Base-by-base conservation (phyloP, 768 basidiomycete species). In the Tremella mesenterica region DNA sequence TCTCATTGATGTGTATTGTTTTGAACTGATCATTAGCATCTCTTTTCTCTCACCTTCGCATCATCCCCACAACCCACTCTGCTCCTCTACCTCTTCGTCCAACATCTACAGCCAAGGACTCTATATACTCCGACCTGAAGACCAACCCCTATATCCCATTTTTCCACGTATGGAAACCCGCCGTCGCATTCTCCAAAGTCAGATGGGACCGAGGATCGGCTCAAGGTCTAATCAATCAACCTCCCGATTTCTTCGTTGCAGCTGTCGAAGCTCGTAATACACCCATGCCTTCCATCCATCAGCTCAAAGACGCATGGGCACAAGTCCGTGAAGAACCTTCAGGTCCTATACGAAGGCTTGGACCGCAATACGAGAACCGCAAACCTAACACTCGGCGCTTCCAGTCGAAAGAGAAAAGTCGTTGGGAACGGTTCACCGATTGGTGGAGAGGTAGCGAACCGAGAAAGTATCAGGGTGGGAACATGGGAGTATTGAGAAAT, bases 141-240 rank as follows among this genome's bases (percentile, higher is more conserved):
- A 27, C 23, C 26, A 71, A 72, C 52, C 85, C 85, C 0, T 96
- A 92, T 70, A 76, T 80, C 47, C 79, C 88, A 3, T 96, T 95
- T 75, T 97, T 79, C 73, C 85, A 95, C 64, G 77, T 89, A 3
- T 93, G 92, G 76, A 95, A 93, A 66, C 93, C 93, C 1, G 83
- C 82, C 6, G 88, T 88, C 0, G 78, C 85, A 7, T 93, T 68
- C 67, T 66, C 67, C 0, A 65, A 66, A 25, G 46, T 50, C 2
- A 59, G 59, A 29, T 73, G 72, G 72, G 70, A 71, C 34, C 58
- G 59, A 38, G 70, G 68, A 2, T 56, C 52, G 83, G 76, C 84
- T 81, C 68, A 88, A 84, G 75, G 85, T 82, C 0, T 73, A 21
- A 75, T 80, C 1, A 86, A 85, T 4, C 82, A 84, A 5, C 77